Conservation (phyloP, 345 rosid species). For the Noccaea bulbosa region DNA sequence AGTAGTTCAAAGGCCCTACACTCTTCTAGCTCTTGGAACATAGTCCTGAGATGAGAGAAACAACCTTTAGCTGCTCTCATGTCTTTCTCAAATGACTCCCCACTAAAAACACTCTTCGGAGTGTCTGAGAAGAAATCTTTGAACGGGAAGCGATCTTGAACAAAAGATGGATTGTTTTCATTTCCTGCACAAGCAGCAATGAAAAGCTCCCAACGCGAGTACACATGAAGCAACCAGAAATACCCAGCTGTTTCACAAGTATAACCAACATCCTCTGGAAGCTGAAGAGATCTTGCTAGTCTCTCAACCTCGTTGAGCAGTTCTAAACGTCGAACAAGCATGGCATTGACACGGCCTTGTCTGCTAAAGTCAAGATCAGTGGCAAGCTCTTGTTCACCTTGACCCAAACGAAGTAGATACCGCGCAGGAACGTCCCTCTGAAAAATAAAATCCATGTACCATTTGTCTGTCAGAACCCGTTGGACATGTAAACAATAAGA, state of each 20-base stretch:
- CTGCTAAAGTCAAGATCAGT: conserved; percentile 97
- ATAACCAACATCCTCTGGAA: conserved; percentile 98
- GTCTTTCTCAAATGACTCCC: conserved; percentile 90
- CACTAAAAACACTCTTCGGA: conserved; percentile 76
- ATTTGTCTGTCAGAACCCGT: conserved; percentile 9
- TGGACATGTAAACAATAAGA: conserved; percentile 12
- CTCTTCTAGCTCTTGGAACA: conserved; percentile 99
- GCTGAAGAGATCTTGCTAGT: conserved; percentile 91
- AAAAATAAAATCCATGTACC: conserved; percentile 39
- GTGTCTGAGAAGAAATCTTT: conserved; percentile 87
- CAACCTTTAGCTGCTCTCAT: conserved; percentile 96
- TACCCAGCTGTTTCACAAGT: conserved; percentile 99
- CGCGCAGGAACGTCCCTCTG: conserved; percentile 99
- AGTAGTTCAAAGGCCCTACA: conserved; percentile 99
- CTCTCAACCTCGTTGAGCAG: conserved; percentile 92
- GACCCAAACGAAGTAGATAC: conserved; percentile 98
- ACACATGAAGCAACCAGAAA: conserved; percentile 98
- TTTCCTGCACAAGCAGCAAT: conserved; percentile 86
- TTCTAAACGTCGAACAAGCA: conserved; percentile 96
- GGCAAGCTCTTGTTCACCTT: conserved; percentile 99
- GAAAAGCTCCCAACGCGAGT: conserved; percentile 96
- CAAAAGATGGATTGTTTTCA: conserved; percentile 72
- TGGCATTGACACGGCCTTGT: conserved; percentile 98
- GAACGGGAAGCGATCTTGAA: conserved; percentile 87
- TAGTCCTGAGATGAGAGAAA: conserved; percentile 83